A percentile compares a stretch with the other conserved stretches of the same genome.
phyloP scores from a whole-genome alignment of 192 early-diverging fungal genomes.

The Coemansia sp. region DNA sequence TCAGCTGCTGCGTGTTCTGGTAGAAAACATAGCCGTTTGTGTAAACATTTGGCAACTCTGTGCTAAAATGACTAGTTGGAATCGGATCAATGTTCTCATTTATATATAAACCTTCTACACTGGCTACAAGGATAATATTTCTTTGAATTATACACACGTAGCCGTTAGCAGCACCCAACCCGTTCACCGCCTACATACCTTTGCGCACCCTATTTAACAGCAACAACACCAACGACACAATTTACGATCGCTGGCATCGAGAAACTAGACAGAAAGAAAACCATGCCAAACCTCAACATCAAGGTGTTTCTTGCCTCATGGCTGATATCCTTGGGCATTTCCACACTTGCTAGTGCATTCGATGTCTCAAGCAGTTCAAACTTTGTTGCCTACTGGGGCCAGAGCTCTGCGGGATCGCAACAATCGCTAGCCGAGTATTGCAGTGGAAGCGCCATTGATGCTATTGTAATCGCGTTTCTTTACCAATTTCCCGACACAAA shows the following conservation, averaged over 20 bases:
- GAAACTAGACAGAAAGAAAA: neutral
- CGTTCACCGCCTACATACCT: neutral
- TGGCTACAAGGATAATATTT: neutral
- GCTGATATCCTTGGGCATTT: neutral
- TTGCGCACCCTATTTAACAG: neutral
- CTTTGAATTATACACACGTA: neutral
- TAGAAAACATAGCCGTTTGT: neutral
- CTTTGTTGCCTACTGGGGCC: conserved; percentile 54
- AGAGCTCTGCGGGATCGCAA: conserved; percentile 52
- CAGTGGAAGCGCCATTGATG: conserved; percentile 59
- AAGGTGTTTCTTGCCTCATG: neutral
- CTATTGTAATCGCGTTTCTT: conserved; percentile 62
- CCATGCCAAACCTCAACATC: neutral
- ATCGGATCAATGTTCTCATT: no score
- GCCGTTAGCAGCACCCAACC: neutral
- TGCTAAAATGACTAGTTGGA: neutral
- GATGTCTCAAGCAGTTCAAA: conserved; percentile 39
- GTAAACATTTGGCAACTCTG: neutral
- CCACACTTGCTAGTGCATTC: conserved; percentile 12
- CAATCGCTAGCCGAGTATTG: conserved; percentile 59
- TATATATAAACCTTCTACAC: neutral
- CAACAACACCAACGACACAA: no score
- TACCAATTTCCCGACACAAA: conserved; percentile 58
- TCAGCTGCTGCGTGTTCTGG: neutral
- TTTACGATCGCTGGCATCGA: no score